phyloP scores from a whole-genome alignment of 2,329 filamentous ascomycete genomes.

The Colletotrichum lupini region DNA sequence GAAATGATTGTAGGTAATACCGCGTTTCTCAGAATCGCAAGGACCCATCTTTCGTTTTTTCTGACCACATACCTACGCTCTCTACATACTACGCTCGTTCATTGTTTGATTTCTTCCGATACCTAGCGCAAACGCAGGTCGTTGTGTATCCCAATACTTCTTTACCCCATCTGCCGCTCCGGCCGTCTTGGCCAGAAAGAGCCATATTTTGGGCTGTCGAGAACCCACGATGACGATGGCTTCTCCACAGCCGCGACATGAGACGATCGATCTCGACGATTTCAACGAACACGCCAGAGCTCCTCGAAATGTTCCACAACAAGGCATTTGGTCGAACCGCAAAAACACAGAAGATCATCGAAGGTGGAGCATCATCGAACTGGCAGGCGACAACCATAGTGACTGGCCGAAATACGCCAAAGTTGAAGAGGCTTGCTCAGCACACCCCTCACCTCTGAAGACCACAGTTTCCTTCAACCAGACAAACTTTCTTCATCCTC shows the following conservation, averaged over 20 bases:
- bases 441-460: neutral
- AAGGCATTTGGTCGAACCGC: conserved; percentile 1
- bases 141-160: neutral
- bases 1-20: neutral
- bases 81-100: neutral
- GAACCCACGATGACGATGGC: neutral
- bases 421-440: neutral
- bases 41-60: neutral
- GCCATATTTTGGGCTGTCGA: neutral
- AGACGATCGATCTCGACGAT: conserved; percentile 22
- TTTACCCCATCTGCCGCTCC: neutral
- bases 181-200: neutral
- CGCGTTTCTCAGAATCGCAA: neutral
- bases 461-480: neutral
- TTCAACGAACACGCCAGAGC: neutral
- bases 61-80: neutral
- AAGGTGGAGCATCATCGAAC: neutral
- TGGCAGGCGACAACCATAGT: neutral
- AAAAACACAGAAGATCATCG: neutral
- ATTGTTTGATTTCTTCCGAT: neutral
- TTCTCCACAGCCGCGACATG: neutral
- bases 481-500: conserved; percentile 11
- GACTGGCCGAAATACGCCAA: neutral
- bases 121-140: neutral
- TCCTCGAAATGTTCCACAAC: neutral